Evolutionary conservation across 495 filamentous ascomycete species (phyloP).

Genomic region (Oidiodendron maius): DNA sequence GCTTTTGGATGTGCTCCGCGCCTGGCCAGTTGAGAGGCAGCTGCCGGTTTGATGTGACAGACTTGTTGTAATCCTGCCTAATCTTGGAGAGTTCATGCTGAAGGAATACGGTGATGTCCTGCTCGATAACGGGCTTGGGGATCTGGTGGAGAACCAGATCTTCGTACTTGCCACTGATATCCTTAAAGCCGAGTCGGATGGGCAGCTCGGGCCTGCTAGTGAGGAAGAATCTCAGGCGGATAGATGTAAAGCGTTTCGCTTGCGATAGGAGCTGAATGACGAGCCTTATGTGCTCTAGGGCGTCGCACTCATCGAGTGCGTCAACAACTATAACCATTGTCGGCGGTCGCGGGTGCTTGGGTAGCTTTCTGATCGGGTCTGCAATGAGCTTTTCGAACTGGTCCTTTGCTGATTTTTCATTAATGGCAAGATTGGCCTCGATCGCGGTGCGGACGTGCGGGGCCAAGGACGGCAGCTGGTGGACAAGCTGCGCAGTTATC

Average conservation of each 20-base stretch:
- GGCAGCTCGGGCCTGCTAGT: constrained; percentile 20
- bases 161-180: constrained; percentile 16
- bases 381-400: constrained; percentile 17
- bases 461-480: constrained; percentile 1
- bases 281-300: constrained; percentile 7
- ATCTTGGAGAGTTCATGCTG: constrained; percentile 15
- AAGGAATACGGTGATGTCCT: constrained; percentile 33
- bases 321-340: constrained; percentile 16
- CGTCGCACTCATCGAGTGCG: constrained; percentile 21
- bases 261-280: constrained; percentile 31
- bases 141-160: constrained; percentile 28
- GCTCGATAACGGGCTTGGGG: constrained; percentile 25
- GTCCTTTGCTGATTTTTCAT: constrained; percentile 6
- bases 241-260: constrained; percentile 14
- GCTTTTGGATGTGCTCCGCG: constrained; percentile 17
- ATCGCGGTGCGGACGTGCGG: constrained; percentile 11
- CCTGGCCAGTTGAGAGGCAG: constrained; percentile 33
- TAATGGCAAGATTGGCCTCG: constrained; percentile 6
- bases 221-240: neutral
- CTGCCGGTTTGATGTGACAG: too few species aligned
- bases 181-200: constrained; percentile 20
- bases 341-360: neutral
- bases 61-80: constrained; percentile 13
- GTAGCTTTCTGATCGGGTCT: neutral
- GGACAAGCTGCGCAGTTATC: constrained; percentile 5